Evolutionary conservation across 805 yeast species (phyloP), one percentile per base, ranked within the genome.

Genomic region (Saccharomycopsis sp.): DNA sequence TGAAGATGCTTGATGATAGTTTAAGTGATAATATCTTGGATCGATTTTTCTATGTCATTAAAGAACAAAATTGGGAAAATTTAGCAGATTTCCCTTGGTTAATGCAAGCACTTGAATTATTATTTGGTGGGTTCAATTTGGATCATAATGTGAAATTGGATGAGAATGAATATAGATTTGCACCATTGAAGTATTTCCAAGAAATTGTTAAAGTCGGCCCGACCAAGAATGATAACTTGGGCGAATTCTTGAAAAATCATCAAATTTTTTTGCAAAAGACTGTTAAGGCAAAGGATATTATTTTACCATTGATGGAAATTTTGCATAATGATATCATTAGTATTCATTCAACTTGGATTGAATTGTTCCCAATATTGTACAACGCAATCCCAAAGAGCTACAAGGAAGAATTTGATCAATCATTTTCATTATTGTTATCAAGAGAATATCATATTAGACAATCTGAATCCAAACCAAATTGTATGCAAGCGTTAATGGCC

Each of bases 1-100:
- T 93, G 93, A 60, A 73, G 0, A 85, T 93, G 45, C 65, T 93
- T 56, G 81, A 81, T 59, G 74, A 74, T 36, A 84, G 95, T 52
- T 66, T 93, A 50, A 96, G 89, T 50, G 73, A 69, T 41, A 88
- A 85, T 53, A 71, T 88, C 20, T 75, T 76, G 53, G 87, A 85
- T 59, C 71, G 98, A 47, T 66, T 93, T 28, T 79, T 81, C 52
- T 94, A 94, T 54, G 81, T 90, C 6, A 74, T 94, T n/a, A 69
- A 90, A 31, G 97, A 93, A 56, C 99, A 93, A 60, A 90, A 87
- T 56, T 93, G 99, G 99, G 99, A 93, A 59, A 83, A 76, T 53
- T 66, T 93, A 31, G 89, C 95, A 0, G 98, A 93, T 53, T 85
- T 84, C 55, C 85, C 88, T 34, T 93, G 98, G 98, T 64, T 90